Percentiles rank a stretch among this genome's conserved stretches.
Conservation (phyloP, 2,329 filamentous ascomycete genomes). For the Trichoderma atroviride region DNA sequence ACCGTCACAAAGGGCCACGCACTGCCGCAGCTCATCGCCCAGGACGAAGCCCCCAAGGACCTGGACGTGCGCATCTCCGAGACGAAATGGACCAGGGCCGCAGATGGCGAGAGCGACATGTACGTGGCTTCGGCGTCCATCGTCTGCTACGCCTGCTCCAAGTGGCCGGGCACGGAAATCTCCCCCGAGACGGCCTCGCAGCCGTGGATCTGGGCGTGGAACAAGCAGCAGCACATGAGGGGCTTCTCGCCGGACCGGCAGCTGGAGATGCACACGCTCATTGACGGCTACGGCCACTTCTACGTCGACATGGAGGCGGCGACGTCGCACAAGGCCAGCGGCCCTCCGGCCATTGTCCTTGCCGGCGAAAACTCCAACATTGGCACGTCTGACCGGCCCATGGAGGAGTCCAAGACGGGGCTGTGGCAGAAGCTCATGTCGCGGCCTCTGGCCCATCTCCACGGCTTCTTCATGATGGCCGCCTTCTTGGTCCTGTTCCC, state of each 20-base stretch:
- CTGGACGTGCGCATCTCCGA: conserved; percentile 28
- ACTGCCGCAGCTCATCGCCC: conserved; percentile 19
- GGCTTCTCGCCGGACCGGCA: conserved; percentile 27
- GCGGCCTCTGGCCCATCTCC: conserved; percentile 24
- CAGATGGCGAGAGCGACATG: not conserved
- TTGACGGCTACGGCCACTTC: conserved; percentile 28
- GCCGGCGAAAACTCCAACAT: conserved; percentile 2
- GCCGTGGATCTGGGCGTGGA: conserved; percentile 36
- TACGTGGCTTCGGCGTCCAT: conserved; percentile 28
- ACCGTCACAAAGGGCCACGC: conserved; percentile 25
- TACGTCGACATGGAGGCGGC: conserved; percentile 31
- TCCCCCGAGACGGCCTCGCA: conserved; percentile 30
- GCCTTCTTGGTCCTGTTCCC: conserved; percentile 30
- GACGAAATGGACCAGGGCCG: conserved; percentile 23
- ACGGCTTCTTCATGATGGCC: conserved; percentile 29
- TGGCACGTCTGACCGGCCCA: conserved; percentile 26
- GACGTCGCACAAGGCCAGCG: conserved; percentile 24
- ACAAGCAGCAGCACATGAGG: conserved; percentile 31
- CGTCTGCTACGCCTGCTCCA: conserved; percentile 34
- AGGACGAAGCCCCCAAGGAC: not conserved
- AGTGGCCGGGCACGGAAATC: conserved; percentile 30
- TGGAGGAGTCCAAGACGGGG: not conserved
- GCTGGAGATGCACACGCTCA: conserved; percentile 27
- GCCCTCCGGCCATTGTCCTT: conserved; percentile 21
- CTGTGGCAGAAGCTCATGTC: not conserved